These are phyloP conservation scores for Passiflora organensis DNA, from an alignment of 345 rosid genomes.

Conservation along the genomic window DNA sequence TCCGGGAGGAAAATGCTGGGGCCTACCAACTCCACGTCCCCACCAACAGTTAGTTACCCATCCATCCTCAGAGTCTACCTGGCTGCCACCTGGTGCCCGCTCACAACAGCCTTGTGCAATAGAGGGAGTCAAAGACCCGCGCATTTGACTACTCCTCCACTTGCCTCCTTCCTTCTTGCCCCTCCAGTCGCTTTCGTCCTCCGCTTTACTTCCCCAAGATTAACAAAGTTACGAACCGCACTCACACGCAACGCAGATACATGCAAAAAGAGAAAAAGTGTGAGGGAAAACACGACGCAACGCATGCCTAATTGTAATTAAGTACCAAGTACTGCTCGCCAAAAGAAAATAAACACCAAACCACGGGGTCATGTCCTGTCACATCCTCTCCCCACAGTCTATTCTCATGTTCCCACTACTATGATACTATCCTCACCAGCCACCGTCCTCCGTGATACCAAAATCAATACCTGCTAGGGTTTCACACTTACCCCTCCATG, in stretches of 20 bases:
- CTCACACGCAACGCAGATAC: too few species aligned
- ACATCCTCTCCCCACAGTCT: conserved; percentile 30
- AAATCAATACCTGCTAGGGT: background rate
- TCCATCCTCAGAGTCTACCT: background rate
- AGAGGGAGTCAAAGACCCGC: conserved; percentile 21
- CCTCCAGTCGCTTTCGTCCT: conserved; percentile 7
- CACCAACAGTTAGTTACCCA: background rate
- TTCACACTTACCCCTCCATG: conserved; percentile 1
- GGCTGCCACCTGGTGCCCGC: conserved; percentile 30
- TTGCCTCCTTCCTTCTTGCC: too few species aligned
- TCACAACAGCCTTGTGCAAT: background rate
- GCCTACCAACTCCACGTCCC: background rate
- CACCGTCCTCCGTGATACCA: background rate
- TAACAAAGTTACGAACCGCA: background rate
- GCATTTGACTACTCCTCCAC: conserved; percentile 21
- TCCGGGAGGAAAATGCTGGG: too few species aligned
- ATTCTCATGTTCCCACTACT: conserved; percentile 31
- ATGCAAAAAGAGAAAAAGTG: too few species aligned
- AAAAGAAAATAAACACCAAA: background rate
- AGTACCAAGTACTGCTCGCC: too few species aligned
- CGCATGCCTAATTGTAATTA: too few species aligned
- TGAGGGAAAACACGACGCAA: too few species aligned
- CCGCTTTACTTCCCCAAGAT: background rate
- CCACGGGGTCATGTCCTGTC: conserved; percentile 30
- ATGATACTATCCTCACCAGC: background rate